Evolutionary conservation across 108 stramenopile species (phyloP).

Genomic region (Nitzschia sp.): DNA sequence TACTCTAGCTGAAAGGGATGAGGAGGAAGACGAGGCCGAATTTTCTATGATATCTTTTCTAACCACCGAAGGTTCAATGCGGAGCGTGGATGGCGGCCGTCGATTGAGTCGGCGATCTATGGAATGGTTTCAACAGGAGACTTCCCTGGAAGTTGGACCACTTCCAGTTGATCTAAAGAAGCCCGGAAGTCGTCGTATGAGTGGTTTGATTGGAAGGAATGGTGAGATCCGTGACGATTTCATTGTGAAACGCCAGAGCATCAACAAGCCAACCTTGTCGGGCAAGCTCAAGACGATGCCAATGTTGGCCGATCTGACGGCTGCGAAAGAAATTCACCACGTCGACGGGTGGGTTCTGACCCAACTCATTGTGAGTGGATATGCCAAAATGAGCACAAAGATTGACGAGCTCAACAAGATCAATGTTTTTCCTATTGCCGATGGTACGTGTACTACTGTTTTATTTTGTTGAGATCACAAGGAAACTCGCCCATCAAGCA

Average conservation of each 20-base stretch:
- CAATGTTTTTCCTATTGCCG: conserved; percentile 46
- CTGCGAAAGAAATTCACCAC: conserved; percentile 14
- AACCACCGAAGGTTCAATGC: too few species aligned
- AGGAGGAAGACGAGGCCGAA: too few species aligned
- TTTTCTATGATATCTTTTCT: too few species aligned
- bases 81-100: conserved; percentile 1
- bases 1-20: too few species aligned
- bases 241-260: conserved; percentile 30
- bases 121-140: conserved; percentile 15
- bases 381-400: conserved; percentile 23
- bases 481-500: too few species aligned
- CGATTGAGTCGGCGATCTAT: conserved; percentile 5
- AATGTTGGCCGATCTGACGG: conserved; percentile 23
- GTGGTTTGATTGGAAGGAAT: conserved; percentile 25
- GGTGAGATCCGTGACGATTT: conserved; percentile 35
- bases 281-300: conserved; percentile 10
- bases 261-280: conserved; percentile 20
- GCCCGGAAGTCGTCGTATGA: neutral
- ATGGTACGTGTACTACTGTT: conserved; percentile 12
- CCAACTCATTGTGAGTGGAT: conserved; percentile 31
- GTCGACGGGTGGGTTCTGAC: conserved; percentile 33
- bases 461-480: too few species aligned
- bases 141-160: neutral
- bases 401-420: conserved; percentile 38
- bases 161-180: neutral